Evolutionary conservation across 306 rosid species (phyloP).

Genomic region (Mimosa pudica): DNA sequence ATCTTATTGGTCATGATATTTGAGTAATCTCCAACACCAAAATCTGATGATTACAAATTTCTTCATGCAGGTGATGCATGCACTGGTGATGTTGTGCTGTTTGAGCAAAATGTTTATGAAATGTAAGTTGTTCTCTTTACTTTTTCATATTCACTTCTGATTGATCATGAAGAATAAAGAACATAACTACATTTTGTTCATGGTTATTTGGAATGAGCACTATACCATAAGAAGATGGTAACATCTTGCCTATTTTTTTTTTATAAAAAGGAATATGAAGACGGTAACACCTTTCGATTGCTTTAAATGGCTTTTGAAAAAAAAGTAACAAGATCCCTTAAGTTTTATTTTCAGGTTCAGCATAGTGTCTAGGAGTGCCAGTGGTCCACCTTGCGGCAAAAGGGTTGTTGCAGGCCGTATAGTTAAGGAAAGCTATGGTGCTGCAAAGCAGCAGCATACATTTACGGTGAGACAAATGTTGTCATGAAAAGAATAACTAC

Average conservation of each 20-base stretch:
- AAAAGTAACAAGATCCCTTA: neutral
- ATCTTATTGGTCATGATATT: too few relatives aligned
- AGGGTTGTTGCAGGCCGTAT: slow-evolving; percentile 82
- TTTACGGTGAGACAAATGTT: slow-evolving; percentile 66
- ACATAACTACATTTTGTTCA: slow-evolving; percentile 6
- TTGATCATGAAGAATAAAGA: slow-evolving; percentile 15
- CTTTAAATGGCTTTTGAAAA: neutral
- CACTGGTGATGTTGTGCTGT: slow-evolving; percentile 84
- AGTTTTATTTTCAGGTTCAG: slow-evolving; percentile 62
- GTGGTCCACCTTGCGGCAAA: slow-evolving; percentile 77
- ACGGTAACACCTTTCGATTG: slow-evolving; percentile 13
- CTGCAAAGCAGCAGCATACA: slow-evolving; percentile 90
- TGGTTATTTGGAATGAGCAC: neutral
- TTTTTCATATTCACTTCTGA: slow-evolving; percentile 1
- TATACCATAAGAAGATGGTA: neutral
- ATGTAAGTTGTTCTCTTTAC: slow-evolving; percentile 53
- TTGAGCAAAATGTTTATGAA: slow-evolving; percentile 87
- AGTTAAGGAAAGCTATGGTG: slow-evolving; percentile 90
- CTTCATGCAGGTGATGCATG: slow-evolving; percentile 88
- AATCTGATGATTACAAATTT: slow-evolving; percentile 1
- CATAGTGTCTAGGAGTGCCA: slow-evolving; percentile 70
- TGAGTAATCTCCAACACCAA: too few relatives aligned
- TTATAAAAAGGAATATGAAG: too few relatives aligned
- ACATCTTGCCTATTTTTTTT: neutral
- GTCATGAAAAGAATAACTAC: slow-evolving; percentile 10